Conservation (phyloP, 2,329 filamentous ascomycete species). For the Venturia aucupariae region DNA sequence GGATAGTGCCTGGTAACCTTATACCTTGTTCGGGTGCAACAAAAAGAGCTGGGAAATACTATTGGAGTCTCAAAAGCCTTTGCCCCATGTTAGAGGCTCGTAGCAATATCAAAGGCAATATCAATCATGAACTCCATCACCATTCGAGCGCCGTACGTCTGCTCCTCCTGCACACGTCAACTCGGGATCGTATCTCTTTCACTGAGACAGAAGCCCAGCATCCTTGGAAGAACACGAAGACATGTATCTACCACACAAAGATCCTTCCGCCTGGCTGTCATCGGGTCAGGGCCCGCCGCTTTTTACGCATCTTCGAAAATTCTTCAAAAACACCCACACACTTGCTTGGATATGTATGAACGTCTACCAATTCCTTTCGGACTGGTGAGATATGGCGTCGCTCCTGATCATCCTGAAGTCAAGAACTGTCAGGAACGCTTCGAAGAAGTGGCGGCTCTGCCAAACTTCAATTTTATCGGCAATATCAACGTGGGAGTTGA, state of each 20-base stretch:
- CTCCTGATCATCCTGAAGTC: slow-evolving; percentile 97
- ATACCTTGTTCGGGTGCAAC: background rate
- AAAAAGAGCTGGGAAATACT: background rate
- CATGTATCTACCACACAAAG: slow-evolving; percentile 17
- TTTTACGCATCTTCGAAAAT: slow-evolving; percentile 90
- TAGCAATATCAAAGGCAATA: background rate
- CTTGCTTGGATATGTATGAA: slow-evolving; percentile 91
- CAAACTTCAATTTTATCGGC: slow-evolving; percentile 81
- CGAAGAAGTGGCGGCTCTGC: slow-evolving; percentile 71
- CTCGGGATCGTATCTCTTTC: slow-evolving; percentile 13
- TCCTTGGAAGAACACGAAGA: background rate
- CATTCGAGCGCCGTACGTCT: slow-evolving; percentile 19
- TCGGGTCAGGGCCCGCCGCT: slow-evolving; percentile 89
- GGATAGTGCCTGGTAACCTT: background rate
- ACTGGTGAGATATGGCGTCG: slow-evolving; percentile 85
- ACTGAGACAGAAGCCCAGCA: no score
- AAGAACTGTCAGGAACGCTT: slow-evolving; percentile 98
- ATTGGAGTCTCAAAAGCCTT: background rate
- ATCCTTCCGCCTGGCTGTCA: slow-evolving; percentile 70
- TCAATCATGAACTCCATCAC: slow-evolving; percentile 3
- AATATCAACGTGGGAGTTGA: slow-evolving; percentile 70
- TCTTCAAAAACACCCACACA: slow-evolving; percentile 59
- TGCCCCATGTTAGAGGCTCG: background rate
- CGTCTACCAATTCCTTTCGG: slow-evolving; percentile 86
- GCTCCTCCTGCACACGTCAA: slow-evolving; percentile 23